Conservation (phyloP, 768 basidiomycete genomes). For the Coprinopsis strossmayeri region DNA sequence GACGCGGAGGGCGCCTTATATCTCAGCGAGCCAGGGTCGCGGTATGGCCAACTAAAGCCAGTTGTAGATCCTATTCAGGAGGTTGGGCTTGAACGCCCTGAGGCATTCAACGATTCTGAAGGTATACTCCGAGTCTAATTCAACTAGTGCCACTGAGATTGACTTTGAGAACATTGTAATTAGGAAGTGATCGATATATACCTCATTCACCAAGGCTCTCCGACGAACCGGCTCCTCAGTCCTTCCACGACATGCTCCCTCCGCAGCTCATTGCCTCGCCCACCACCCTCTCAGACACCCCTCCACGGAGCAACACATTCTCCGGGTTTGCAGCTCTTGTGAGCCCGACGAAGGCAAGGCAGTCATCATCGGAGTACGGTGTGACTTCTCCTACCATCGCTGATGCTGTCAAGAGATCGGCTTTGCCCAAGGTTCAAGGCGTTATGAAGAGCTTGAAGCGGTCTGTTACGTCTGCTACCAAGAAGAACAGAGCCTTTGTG, state of each 20-base stretch:
- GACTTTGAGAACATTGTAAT: background rate
- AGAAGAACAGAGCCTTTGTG: background rate
- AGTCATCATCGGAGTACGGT: background rate
- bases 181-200: constrained; percentile 4
- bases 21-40: constrained; percentile 34
- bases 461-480: constrained; percentile 28
- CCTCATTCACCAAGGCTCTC: constrained; percentile 8
- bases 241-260: constrained; percentile 45
- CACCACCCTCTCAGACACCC: background rate
- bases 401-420: too few relatives aligned
- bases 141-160: background rate
- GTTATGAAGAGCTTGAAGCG: constrained; percentile 29
- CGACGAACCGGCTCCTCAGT: constrained; percentile 13
- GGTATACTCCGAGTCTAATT: background rate
- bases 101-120: constrained; percentile 21
- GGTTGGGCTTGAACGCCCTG: constrained; percentile 14
- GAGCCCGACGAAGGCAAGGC: constrained; percentile 1
- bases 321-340: background rate
- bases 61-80: constrained; percentile 16
- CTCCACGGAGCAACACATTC: background rate
- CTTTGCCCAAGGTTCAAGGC: constrained; percentile 32
- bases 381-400: background rate
- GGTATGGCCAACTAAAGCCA: constrained; percentile 38
- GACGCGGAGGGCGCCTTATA: constrained; percentile 40
- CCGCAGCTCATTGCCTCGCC: constrained; percentile 37